phyloP scores from a whole-genome alignment of 148 eudicot genomes.

The Vaccinium macrocarpon region DNA sequence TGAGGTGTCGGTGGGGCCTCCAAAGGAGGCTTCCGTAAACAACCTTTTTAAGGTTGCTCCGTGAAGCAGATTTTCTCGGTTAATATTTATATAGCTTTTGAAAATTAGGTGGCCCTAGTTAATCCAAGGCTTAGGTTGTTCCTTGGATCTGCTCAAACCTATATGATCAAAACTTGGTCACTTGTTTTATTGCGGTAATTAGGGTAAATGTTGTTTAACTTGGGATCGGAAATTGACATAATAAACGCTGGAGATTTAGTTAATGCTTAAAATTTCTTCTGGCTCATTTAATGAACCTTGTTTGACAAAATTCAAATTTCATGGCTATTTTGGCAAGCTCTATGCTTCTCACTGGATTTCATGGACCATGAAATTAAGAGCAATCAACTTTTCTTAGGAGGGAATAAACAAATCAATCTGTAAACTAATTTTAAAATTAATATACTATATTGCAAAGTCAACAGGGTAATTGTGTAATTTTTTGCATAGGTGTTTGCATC shows the following conservation, averaged over 20 bases:
- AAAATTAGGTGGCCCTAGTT: not conserved
- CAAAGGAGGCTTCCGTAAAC: too few species aligned
- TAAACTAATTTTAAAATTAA: not conserved
- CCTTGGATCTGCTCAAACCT: not conserved
- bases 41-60: too few species aligned
- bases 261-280: not conserved
- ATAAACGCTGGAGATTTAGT: not conserved
- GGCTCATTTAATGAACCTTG: not conserved
- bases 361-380: not conserved
- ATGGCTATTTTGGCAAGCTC: slow-evolving; percentile 11
- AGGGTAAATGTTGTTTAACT: not conserved
- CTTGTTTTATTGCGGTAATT: slow-evolving; percentile 3
- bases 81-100: not conserved
- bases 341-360: not conserved
- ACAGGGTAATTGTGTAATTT: not conserved
- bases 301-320: slow-evolving; percentile 14
- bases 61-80: too few species aligned
- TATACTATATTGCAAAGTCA: not conserved
- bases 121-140: not conserved
- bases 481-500: not conserved
- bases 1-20: too few species aligned
- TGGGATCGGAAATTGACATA: not conserved
- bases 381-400: not conserved
- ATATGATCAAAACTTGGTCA: not conserved
- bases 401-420: not conserved